phyloP scores from a whole-genome alignment of 108 stramenopile genomes.

The Chaetoceros tenuissimus region DNA sequence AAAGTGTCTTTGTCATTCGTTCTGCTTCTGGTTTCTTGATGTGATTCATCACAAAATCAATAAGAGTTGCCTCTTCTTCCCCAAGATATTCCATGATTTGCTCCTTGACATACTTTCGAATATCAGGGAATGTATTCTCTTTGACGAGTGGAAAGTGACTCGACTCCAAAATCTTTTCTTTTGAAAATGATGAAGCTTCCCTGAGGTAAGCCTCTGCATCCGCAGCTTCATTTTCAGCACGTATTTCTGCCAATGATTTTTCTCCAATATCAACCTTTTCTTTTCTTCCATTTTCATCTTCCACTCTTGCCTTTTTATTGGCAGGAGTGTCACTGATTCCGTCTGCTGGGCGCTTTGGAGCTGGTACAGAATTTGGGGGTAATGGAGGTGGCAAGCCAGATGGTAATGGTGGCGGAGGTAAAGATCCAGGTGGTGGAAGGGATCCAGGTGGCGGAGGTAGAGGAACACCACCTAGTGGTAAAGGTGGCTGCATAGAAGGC shows the following conservation, averaged over 20 bases:
- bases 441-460: constrained; percentile 9
- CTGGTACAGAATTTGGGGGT: background rate
- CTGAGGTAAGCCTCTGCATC: constrained; percentile 11
- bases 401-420: constrained; percentile 18
- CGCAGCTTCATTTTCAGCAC: constrained; percentile 35
- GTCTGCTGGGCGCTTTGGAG: constrained; percentile 49
- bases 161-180: constrained; percentile 18
- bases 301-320: constrained; percentile 26
- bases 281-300: constrained; percentile 29
- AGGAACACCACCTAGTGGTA: constrained; percentile 2
- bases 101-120: constrained; percentile 37
- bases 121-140: constrained; percentile 4
- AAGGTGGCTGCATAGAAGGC: constrained; percentile 20
- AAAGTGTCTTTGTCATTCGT: constrained; percentile 21
- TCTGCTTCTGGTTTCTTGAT: constrained; percentile 21
- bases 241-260: constrained; percentile 20
- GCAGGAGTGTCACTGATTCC: constrained; percentile 69
- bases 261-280: constrained; percentile 24
- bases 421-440: background rate
- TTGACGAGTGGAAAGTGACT: constrained; percentile 39
- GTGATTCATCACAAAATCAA: constrained; percentile 51
- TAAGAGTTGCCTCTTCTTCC: constrained; percentile 61
- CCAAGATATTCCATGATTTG: constrained; percentile 68
- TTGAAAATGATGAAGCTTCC: constrained; percentile 11
- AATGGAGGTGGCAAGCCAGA: constrained; percentile 9